Evolutionary conservation across 2,329 filamentous ascomycete genomes (phyloP), one percentile per base, ranked within the genome.

Genomic region (Mycosphaerella sp.): DNA sequence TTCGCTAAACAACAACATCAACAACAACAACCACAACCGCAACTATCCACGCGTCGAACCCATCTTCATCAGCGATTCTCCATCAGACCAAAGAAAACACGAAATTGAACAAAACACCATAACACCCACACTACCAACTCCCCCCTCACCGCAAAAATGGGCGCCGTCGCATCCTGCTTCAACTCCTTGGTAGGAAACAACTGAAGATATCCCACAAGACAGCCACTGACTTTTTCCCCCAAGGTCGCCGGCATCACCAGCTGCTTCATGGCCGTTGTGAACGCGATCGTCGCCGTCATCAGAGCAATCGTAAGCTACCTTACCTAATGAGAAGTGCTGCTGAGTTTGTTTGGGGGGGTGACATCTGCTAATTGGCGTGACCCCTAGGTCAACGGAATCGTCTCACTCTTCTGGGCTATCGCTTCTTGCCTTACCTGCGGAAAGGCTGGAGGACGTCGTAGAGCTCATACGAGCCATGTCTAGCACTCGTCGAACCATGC

Each of bases 101-200:
- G 13, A 41, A 14, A 25, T 9, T 7, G 2, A 25, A 18, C 37
- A 2, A 35, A 2, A 35, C 10, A 35, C 32, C 10, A 12, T 7
- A 3, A 13, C 32, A 3, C 32, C 8, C 17, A 9, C 2, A 6
- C 17, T 25, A 10, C 4, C 14, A 1, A 41, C 8, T n/a, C 17
- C 2, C 14, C 27, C 12, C 43, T 50, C 55, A 63, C 61, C 54
- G 48, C 64, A 71, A 83, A 70, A 61, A 91, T 93, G 87, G 87
- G 87, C 74, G 86, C 85, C 71, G 83, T 93, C 65, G 76, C 89
- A 25, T 43, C 27, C 41, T 44, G 43, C 42, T 69, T 73, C 62
- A 59, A 70, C 49, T 60, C 66, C 54, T 59, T 73, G 60, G 21
- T 25, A 25, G 5, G 21, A 25, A 25, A 25, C n/a, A 25, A 25